Evolutionary conservation across 1,284 basidiomycete genomes (phyloP).

Genomic region (Ustilago hordei): DNA sequence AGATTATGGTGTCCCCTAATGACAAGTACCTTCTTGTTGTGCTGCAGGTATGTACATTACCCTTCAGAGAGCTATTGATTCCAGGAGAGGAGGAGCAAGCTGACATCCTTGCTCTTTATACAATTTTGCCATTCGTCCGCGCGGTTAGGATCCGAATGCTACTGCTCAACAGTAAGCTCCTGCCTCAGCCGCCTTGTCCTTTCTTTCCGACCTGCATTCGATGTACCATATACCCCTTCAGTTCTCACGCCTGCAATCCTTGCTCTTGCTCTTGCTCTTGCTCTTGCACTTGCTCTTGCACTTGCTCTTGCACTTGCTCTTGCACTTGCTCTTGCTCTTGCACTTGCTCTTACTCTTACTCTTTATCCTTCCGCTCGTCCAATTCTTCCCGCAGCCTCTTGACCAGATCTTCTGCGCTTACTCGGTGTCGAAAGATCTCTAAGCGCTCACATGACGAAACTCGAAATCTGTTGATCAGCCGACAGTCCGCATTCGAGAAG

Average conservation of each 20-base stretch:
- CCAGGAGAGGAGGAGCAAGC: too few relatives aligned
- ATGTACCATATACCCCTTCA: constrained; percentile 19
- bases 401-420: constrained; percentile 33
- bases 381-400: constrained; percentile 7
- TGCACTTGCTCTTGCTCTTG: background rate
- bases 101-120: too few relatives aligned
- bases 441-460: too few relatives aligned
- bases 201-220: background rate
- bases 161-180: constrained; percentile 6
- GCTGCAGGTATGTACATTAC: constrained; percentile 42
- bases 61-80: too few relatives aligned
- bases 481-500: background rate
- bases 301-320: background rate
- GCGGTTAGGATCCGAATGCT: constrained; percentile 23
- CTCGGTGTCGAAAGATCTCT: constrained; percentile 52
- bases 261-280: background rate
- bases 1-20: constrained; percentile 67
- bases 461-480: background rate
- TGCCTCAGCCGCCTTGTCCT: background rate
- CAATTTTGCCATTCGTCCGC: too few relatives aligned
- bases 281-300: background rate
- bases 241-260: background rate
- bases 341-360: background rate
- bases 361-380: constrained; percentile 1
- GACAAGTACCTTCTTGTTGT: constrained; percentile 67